Percentiles rank a stretch among this genome's conserved stretches.
These are phyloP conservation scores for Pholiota molesta DNA, from an alignment of 768 basidiomycete genomes.

Conservation along the genomic window DNA sequence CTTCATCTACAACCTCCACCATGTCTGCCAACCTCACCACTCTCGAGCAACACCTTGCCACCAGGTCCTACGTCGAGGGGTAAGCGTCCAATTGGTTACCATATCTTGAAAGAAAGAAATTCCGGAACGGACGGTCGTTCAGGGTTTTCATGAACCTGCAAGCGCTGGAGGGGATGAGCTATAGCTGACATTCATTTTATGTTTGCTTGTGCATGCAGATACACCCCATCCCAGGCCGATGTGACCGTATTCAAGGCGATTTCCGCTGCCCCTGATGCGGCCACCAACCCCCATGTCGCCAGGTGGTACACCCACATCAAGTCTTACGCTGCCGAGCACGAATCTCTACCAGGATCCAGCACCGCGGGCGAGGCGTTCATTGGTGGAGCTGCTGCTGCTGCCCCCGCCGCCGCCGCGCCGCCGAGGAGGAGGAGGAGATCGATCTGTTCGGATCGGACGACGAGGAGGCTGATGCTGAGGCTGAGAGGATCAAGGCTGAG, in stretches of 20 bases:
- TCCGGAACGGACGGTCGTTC: not conserved
- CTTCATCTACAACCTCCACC: constrained; percentile 27
- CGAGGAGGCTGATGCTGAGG: constrained; percentile 83
- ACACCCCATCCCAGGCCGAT: constrained; percentile 92
- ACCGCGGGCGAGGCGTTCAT: constrained; percentile 77
- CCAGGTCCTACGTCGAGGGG: constrained; percentile 92
- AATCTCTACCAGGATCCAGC: constrained; percentile 82
- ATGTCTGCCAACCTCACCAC: constrained; percentile 73
- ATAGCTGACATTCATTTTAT: not conserved
- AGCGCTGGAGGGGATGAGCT: not conserved
- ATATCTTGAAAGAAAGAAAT: not conserved
- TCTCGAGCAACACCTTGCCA: constrained; percentile 85
- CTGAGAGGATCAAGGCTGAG: constrained; percentile 86
- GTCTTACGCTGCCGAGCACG: constrained; percentile 81
- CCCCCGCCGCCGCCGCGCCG: constrained; percentile 41
- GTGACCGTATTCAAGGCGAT: constrained; percentile 89
- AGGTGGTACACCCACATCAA: constrained; percentile 96
- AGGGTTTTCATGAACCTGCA: not conserved
- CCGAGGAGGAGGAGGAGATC: constrained; percentile 74
- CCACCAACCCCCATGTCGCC: constrained; percentile 70
- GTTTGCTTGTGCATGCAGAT: constrained; percentile 48
- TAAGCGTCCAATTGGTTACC: constrained; percentile 43
- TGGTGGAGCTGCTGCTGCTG: constrained; percentile 49
- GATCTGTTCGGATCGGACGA: constrained; percentile 91
- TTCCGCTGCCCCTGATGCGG: constrained; percentile 62